phyloP scores from a whole-genome alignment of 2,329 filamentous ascomycete genomes.

The Capronia epimyces region DNA sequence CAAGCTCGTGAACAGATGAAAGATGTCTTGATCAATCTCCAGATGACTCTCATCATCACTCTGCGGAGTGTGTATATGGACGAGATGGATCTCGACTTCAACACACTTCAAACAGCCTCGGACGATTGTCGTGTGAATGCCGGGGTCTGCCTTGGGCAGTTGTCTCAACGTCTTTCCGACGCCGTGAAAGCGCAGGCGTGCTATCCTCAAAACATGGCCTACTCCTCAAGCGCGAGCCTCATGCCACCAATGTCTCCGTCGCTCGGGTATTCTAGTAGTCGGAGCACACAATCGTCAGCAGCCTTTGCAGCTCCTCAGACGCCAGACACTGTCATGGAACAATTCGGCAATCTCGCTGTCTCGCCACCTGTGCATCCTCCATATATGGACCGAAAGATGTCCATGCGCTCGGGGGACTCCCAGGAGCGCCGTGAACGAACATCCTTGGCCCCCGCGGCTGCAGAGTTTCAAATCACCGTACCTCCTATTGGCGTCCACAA shows the following conservation, averaged over 20 bases:
- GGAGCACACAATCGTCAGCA: constrained; percentile 23
- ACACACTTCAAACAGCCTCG: constrained; percentile 34
- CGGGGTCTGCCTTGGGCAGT: constrained; percentile 34
- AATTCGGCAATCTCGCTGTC: constrained; percentile 13
- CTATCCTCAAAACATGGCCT: constrained; percentile 10
- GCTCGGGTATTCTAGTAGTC: constrained; percentile 23
- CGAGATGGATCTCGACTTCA: constrained; percentile 33
- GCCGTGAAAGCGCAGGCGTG: constrained; percentile 16
- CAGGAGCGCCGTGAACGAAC: constrained; percentile 9
- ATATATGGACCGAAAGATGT: constrained; percentile 10
- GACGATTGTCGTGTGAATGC: constrained; percentile 36
- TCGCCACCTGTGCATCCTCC: constrained; percentile 3
- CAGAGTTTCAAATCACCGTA: neutral
- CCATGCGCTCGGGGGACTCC: constrained; percentile 11
- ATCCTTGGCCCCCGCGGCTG: neutral
- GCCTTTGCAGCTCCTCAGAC: constrained; percentile 11
- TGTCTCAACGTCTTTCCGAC: constrained; percentile 34
- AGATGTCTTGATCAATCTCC: constrained; percentile 38
- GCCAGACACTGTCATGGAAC: constrained; percentile 13
- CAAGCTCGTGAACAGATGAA: constrained; percentile 37
- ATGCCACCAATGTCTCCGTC: constrained; percentile 19
- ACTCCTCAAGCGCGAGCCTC: constrained; percentile 9
- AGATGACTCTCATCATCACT: constrained; percentile 34
- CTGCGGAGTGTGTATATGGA: constrained; percentile 34
- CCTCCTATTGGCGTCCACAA: constrained; percentile 4